These are phyloP conservation scores for Blepharisma stoltei DNA, from an alignment of 73 alveolate species.

Conservation along the genomic window DNA sequence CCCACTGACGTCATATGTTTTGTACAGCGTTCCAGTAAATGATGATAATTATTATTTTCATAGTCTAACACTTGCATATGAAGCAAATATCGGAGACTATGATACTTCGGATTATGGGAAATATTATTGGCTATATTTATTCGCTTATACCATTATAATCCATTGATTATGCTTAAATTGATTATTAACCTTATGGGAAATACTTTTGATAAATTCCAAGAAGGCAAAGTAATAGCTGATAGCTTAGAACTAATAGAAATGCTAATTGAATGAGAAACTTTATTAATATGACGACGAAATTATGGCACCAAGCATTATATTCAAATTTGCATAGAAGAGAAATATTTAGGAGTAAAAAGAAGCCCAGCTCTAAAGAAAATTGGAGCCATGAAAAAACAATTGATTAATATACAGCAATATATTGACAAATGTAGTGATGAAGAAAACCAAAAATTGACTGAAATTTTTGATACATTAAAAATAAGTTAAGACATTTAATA, in stretches of 20 bases:
- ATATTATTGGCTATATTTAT: not conserved
- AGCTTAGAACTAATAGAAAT: not conserved
- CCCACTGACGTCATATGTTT: not conserved
- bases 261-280: constrained; percentile 5
- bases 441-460: too few relatives aligned
- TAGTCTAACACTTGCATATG: not conserved
- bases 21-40: not conserved
- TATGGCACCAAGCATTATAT: not conserved
- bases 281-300: not conserved
- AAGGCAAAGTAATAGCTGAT: constrained; percentile 3
- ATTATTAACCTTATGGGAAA: not conserved
- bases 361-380: too few relatives aligned
- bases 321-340: not conserved
- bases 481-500: too few relatives aligned
- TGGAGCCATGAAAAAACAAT: too few relatives aligned
- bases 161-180: not conserved
- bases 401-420: too few relatives aligned
- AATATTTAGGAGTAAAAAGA: too few relatives aligned
- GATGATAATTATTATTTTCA: not conserved
- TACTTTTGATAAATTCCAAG: not conserved
- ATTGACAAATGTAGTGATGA: too few relatives aligned
- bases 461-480: too few relatives aligned
- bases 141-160: not conserved
- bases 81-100: not conserved
- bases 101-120: constrained; percentile 21